Conservation (phyloP, 108 stramenopile genomes). For the Phaeodactylum tricornutum region DNA sequence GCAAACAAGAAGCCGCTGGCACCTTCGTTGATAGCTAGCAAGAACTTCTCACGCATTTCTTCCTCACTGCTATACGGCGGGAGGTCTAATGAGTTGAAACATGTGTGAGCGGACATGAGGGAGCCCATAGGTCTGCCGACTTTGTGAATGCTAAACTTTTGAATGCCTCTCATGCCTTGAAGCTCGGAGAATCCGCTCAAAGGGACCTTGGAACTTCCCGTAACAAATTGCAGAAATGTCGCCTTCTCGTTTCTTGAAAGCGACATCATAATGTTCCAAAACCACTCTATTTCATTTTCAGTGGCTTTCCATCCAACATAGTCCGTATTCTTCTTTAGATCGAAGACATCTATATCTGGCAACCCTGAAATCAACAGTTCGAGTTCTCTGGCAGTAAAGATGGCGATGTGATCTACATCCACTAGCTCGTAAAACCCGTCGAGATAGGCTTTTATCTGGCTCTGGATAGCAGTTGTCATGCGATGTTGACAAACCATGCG, state of each 20-base stretch:
- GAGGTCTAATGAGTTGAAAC: constrained; percentile 93
- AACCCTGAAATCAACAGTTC: constrained; percentile 96
- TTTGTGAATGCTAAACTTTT: constrained; percentile 93
- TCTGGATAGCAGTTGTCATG: constrained; percentile 91
- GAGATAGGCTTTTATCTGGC: constrained; percentile 92
- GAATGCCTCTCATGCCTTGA: constrained; percentile 93
- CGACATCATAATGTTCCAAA: constrained; percentile 89
- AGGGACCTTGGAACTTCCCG: constrained; percentile 90
- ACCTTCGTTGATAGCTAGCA: constrained; percentile 89
- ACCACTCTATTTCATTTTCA: constrained; percentile 90
- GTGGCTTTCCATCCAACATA: constrained; percentile 82
- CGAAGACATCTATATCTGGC: constrained; percentile 92
- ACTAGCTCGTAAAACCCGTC: constrained; percentile 97
- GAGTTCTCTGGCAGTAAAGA: constrained; percentile 93
- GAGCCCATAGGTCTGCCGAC: constrained; percentile 58
- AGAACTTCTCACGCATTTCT: constrained; percentile 84
- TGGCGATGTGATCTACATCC: constrained; percentile 82
- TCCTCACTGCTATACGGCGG: constrained; percentile 83
- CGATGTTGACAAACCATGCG: constrained; percentile 91
- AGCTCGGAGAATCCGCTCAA: constrained; percentile 92
- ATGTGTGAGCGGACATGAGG: constrained; percentile 93
- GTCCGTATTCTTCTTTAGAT: constrained; percentile 88
- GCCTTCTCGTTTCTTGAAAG: constrained; percentile 87
- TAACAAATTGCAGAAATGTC: constrained; percentile 91
- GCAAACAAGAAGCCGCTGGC: constrained; percentile 71